Evolutionary conservation across 2,329 filamentous ascomycete genomes (phyloP).

Genomic region (Talaromyces marneffei): DNA sequence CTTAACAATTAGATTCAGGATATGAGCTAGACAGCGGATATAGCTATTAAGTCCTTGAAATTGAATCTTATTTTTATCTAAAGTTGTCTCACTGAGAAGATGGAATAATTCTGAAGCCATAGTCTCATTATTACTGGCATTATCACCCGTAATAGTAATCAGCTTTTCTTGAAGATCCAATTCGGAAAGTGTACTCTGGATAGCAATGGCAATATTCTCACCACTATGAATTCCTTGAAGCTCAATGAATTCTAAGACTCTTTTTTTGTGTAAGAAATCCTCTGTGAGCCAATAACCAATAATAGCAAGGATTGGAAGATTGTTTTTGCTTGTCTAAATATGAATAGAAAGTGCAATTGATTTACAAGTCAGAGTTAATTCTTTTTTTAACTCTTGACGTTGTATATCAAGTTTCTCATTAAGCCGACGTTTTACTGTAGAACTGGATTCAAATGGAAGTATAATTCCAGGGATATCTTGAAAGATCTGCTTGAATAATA

Average conservation of each 20-base stretch:
- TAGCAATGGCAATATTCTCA: slow-evolving; percentile 13
- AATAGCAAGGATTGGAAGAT: too few relatives aligned
- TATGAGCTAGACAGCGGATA: slow-evolving; percentile 15
- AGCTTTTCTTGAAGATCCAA: slow-evolving; percentile 3
- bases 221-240: slow-evolving; percentile 16
- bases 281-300: slow-evolving; percentile 18
- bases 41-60: too few relatives aligned
- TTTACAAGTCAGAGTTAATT: too few relatives aligned
- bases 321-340: slow-evolving; percentile 15
- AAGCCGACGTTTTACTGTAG: too few relatives aligned
- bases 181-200: slow-evolving; percentile 13
- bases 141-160: too few relatives aligned
- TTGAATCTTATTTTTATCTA: too few relatives aligned
- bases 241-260: slow-evolving; percentile 16
- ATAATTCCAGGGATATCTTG: too few relatives aligned
- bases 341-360: slow-evolving; percentile 17
- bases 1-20: slow-evolving; percentile 17
- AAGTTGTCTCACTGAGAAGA: slow-evolving; percentile 14
- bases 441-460: too few relatives aligned
- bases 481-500: too few relatives aligned
- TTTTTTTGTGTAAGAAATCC: slow-evolving; percentile 16
- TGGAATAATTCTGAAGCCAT: slow-evolving; percentile 8
- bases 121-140: slow-evolving; percentile 16
- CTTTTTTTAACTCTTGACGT: too few relatives aligned
- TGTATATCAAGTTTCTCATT: too few relatives aligned